Conservation (phyloP, 2,329 filamentous ascomycete species). For the Aspergillus vadensis region DNA sequence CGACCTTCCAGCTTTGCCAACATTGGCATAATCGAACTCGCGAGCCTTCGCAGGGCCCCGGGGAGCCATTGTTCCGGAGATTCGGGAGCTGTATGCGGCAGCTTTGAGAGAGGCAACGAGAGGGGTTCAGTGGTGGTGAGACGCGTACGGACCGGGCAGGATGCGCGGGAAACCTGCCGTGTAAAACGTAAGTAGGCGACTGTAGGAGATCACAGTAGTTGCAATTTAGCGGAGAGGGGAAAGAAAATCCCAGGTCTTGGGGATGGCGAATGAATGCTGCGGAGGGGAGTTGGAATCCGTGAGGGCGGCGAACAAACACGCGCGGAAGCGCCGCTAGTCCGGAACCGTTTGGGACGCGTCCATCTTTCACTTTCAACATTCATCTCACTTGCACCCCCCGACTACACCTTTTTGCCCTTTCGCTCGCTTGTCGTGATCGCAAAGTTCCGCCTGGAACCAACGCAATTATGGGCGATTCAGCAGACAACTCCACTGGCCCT, state of each 20-base stretch:
- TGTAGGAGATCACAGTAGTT: neutral
- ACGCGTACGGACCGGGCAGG: neutral
- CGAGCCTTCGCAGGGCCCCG: conserved; percentile 45
- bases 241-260: neutral
- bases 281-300: conserved; percentile 28
- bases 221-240: neutral
- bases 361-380: neutral
- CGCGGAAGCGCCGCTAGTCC: conserved; percentile 36
- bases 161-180: neutral
- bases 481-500: conserved; percentile 22
- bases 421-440: neutral
- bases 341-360: conserved; percentile 39
- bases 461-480: neutral
- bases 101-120: neutral
- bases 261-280: conserved; percentile 12
- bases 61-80: conserved; percentile 37
- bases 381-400: neutral
- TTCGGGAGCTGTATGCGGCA: conserved; percentile 16
- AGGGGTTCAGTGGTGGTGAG: neutral
- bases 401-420: neutral
- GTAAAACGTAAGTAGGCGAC: neutral
- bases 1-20: conserved; percentile 52
- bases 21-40: conserved; percentile 52
- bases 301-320: conserved; percentile 26
- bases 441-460: neutral